Conservation (phyloP, 805 yeast genomes). For the Sugiyamaella lignohabitans region DNA sequence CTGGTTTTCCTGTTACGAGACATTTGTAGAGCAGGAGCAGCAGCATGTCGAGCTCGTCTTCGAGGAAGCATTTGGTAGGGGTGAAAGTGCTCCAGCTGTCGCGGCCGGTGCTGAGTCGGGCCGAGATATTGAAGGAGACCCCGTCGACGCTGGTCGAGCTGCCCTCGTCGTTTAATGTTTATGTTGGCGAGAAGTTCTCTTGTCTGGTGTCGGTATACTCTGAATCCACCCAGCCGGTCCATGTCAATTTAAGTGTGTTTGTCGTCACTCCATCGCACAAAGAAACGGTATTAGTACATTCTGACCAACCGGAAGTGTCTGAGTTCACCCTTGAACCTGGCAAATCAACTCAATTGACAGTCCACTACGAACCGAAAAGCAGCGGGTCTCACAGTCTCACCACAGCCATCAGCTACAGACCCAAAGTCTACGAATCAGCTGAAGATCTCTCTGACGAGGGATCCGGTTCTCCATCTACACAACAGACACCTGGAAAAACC, state of each 20-base stretch:
- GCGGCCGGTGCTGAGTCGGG: constrained; percentile 23
- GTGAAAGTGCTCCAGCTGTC: constrained; percentile 29
- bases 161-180: constrained; percentile 25
- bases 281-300: constrained; percentile 10
- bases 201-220: constrained; percentile 21
- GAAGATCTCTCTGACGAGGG: not conserved
- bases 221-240: constrained; percentile 1
- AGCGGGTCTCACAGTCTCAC: constrained; percentile 27
- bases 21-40: too few species aligned
- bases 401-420: constrained; percentile 20
- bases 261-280: constrained; percentile 17
- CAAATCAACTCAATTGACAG: constrained; percentile 10
- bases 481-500: too few species aligned
- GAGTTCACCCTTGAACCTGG: not conserved
- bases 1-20: too few species aligned
- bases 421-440: too few species aligned
- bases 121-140: constrained; percentile 4
- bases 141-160: constrained; percentile 17
- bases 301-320: not conserved
- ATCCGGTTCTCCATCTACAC: too few species aligned
- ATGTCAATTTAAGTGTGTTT: constrained; percentile 15
- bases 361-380: constrained; percentile 23
- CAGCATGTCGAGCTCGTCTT: too few species aligned
- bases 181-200: constrained; percentile 30
- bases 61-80: constrained; percentile 11